phyloP scores from a whole-genome alignment of 1,139 yeast genomes.

The Hyphopichia burtonii region DNA sequence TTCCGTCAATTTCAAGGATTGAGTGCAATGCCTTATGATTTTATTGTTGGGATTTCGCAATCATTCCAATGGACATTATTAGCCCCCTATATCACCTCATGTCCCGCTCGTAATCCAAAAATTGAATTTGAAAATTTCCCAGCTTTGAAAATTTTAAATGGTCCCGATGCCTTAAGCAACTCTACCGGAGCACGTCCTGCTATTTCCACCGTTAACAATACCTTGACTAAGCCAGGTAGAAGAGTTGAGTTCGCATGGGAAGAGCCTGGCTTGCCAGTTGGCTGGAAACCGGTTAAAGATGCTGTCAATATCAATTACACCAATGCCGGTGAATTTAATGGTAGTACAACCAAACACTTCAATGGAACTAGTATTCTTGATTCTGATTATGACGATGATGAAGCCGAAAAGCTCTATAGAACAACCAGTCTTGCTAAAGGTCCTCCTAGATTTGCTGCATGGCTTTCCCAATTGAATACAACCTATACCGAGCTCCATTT shows the following conservation, averaged over 20 bases:
- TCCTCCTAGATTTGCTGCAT: constrained; percentile 1
- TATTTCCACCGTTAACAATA: constrained; percentile 5
- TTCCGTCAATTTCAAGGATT: constrained; percentile 6
- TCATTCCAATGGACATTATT: constrained; percentile 4
- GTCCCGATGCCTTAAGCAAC: constrained; percentile 1
- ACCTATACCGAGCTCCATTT: constrained; percentile 1
- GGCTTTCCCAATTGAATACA: constrained; percentile 2
- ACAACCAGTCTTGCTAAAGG: neutral
- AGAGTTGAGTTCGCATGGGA: constrained; percentile 4
- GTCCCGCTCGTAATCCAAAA: constrained; percentile 4
- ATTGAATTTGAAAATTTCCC: constrained; percentile 5
- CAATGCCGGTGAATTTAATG: constrained; percentile 4
- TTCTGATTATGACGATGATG: neutral
- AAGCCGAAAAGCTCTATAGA: neutral
- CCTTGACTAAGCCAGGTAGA: constrained; percentile 5
- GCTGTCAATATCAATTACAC: constrained; percentile 3
- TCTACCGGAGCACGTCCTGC: constrained; percentile 3
- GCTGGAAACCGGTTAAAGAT: constrained; percentile 3
- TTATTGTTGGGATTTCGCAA: constrained; percentile 5
- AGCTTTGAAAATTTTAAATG: constrained; percentile 1
- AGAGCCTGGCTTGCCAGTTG: constrained; percentile 4
- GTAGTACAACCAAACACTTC: constrained; percentile 4
- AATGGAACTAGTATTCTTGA: constrained; percentile 4
- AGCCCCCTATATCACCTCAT: constrained; percentile 6
- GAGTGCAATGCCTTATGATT: constrained; percentile 5